Evolutionary conservation across 129 eudicot species (phyloP).

Genomic region (Daucus carota): DNA sequence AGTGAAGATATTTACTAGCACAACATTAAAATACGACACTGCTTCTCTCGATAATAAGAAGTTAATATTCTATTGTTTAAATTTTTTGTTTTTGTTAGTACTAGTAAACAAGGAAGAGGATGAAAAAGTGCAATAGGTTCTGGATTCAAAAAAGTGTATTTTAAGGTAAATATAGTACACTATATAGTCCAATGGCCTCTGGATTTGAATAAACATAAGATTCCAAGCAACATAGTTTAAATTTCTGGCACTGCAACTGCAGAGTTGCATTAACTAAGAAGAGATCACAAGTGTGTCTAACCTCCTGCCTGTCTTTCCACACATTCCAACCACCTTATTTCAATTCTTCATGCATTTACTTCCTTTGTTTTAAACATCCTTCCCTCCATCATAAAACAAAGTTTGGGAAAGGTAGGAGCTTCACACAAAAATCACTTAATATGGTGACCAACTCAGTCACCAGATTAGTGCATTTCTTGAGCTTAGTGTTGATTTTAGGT

Average conservation of each 20-base stretch:
- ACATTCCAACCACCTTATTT: slow-evolving; percentile 2
- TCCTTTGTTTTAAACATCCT: not conserved
- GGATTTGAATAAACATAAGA: slow-evolving; percentile 7
- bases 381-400: slow-evolving; percentile 3
- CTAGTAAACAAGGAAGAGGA: not conserved
- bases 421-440: not conserved
- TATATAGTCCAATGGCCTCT: not conserved
- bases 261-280: slow-evolving; percentile 10
- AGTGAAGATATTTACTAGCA: no score
- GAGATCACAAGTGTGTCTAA: not conserved
- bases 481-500: slow-evolving; percentile 21
- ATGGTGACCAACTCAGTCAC: slow-evolving; percentile 42
- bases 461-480: slow-evolving; percentile 26
- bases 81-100: not conserved
- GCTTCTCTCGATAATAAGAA: not conserved
- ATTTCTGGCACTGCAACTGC: slow-evolving; percentile 7
- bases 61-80: not conserved
- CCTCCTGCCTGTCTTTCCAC: slow-evolving; percentile 14
- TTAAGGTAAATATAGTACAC: slow-evolving; percentile 1
- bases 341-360: slow-evolving; percentile 8
- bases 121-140: not conserved
- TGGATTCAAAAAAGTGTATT: slow-evolving; percentile 4
- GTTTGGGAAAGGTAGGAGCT: not conserved
- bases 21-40: no score
- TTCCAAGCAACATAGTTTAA: slow-evolving; percentile 17